Evolutionary conservation across 768 basidiomycete genomes (phyloP).

Genomic region (Boletellus sp.): DNA sequence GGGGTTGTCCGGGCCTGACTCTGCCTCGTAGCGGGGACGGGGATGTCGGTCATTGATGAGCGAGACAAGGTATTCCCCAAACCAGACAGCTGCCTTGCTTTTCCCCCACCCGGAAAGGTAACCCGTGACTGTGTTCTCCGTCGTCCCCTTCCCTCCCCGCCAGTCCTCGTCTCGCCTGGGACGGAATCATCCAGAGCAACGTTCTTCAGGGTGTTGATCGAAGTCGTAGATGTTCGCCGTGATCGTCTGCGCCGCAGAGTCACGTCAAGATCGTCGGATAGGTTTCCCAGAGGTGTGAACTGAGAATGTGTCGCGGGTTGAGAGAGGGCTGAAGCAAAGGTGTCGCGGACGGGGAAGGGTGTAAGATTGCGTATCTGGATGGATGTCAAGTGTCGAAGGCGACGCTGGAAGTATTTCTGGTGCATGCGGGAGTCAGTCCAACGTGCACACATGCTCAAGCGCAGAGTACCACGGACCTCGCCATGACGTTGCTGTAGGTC

Average conservation of each 20-base stretch:
- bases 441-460: neutral
- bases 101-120: constrained; percentile 33
- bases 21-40: constrained; percentile 35
- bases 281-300: constrained; percentile 50
- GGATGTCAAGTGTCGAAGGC: constrained; percentile 68
- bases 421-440: neutral
- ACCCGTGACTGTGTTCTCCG: constrained; percentile 46
- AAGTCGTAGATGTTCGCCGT: constrained; percentile 59
- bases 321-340: constrained; percentile 65
- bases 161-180: constrained; percentile 24
- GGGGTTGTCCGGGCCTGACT: constrained; percentile 50
- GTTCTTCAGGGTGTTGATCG: constrained; percentile 47
- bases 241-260: constrained; percentile 54
- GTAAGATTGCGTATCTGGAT: constrained; percentile 79
- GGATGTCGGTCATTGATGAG: constrained; percentile 11
- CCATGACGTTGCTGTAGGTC: constrained; percentile 6
- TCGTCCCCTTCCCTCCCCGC: constrained; percentile 36
- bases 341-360: constrained; percentile 77
- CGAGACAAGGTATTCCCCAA: constrained; percentile 14
- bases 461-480: constrained; percentile 13
- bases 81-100: constrained; percentile 6
- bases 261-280: constrained; percentile 71
- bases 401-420: constrained; percentile 45
- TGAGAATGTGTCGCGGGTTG: constrained; percentile 64
- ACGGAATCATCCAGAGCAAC: constrained; percentile 41